phyloP scores from a whole-genome alignment of 2,329 filamentous ascomycete genomes.

The Ascochyta koolunga region DNA sequence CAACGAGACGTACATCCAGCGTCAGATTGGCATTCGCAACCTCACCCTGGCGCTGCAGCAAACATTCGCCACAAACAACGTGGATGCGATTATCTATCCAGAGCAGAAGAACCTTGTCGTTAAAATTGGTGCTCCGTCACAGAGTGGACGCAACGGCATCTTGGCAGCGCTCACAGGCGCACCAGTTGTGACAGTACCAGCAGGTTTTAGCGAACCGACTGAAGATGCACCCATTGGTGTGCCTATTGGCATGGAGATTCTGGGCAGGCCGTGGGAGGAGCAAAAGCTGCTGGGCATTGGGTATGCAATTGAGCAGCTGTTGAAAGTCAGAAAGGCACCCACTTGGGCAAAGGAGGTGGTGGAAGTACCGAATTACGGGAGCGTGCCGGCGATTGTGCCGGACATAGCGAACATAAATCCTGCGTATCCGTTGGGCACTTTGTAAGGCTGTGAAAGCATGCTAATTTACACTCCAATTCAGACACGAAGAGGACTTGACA shows the following conservation, averaged over 20 bases:
- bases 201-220: constrained; percentile 58
- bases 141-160: constrained; percentile 66
- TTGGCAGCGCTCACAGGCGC: constrained; percentile 60
- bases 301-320: constrained; percentile 56
- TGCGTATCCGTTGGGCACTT: constrained; percentile 57
- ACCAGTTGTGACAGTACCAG: constrained; percentile 61
- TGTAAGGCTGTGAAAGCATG: constrained; percentile 21
- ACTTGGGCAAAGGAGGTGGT: constrained; percentile 52
- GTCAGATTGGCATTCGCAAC: constrained; percentile 57
- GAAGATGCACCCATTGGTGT: constrained; percentile 62
- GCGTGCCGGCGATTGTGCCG: constrained; percentile 55
- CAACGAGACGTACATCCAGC: constrained; percentile 57
- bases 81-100: constrained; percentile 68
- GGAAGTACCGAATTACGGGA: constrained; percentile 48
- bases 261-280: constrained; percentile 64
- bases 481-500: too few species aligned
- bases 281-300: constrained; percentile 60
- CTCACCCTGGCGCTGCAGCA: constrained; percentile 59
- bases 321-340: constrained; percentile 56
- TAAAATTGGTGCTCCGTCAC: constrained; percentile 60
- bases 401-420: constrained; percentile 50
- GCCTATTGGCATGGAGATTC: constrained; percentile 69
- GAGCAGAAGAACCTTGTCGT: constrained; percentile 69
- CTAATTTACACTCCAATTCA: too few species aligned
- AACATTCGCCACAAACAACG: constrained; percentile 56